Conservation (phyloP, 305 asterid species). For the Fraxinus ornus region DNA sequence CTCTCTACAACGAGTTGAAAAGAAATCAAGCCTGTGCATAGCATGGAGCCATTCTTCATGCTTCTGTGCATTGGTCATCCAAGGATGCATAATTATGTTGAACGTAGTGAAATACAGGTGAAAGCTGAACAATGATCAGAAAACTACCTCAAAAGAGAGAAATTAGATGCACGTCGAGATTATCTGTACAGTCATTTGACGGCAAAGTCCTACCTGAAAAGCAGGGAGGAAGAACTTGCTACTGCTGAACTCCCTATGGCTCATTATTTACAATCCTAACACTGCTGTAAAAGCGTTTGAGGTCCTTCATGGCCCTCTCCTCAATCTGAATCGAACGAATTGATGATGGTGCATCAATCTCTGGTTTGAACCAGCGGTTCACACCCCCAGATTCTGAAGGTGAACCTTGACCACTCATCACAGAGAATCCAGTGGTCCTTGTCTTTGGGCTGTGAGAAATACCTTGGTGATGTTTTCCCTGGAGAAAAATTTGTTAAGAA, state of each 20-base stretch:
- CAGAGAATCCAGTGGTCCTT: constrained; percentile 72
- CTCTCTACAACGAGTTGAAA: constrained; percentile 8
- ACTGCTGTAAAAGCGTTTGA: constrained; percentile 84
- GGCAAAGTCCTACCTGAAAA: constrained; percentile 24
- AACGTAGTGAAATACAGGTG: neutral
- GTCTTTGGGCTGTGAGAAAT: constrained; percentile 69
- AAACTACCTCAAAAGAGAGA: neutral
- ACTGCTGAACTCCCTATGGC: constrained; percentile 31
- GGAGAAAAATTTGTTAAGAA: neutral
- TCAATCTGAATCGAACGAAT: constrained; percentile 88
- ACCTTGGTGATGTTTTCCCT: constrained; percentile 61
- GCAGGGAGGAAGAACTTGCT: neutral
- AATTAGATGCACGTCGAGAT: neutral
- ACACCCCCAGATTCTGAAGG: constrained; percentile 58
- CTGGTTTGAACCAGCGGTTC: constrained; percentile 96
- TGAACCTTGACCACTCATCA: constrained; percentile 67
- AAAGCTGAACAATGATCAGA: neutral
- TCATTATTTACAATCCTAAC: constrained; percentile 80
- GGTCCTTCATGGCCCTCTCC: constrained; percentile 90
- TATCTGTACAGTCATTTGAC: constrained; percentile 52
- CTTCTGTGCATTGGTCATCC: no score
- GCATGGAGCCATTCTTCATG: neutral
- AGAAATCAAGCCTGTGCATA: neutral
- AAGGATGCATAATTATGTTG: no score
- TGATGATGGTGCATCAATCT: constrained; percentile 63